Percentiles rank a stretch among this genome's conserved stretches.
Conservation (phyloP, 768 basidiomycete genomes). For the Neoboletus magnificus region DNA sequence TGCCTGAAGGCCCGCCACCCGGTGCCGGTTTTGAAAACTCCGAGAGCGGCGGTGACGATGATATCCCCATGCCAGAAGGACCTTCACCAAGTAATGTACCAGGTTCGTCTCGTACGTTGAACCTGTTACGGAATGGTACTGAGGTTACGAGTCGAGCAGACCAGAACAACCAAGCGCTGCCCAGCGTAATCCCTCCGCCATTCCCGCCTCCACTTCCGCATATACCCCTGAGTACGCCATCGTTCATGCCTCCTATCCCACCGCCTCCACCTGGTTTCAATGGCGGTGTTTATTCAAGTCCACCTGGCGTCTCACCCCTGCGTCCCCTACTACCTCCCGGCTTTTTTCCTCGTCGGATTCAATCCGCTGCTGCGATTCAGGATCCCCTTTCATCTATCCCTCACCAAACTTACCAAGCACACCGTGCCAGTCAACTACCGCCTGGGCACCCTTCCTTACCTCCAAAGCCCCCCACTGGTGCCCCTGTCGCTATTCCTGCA, state of each 20-base stretch:
- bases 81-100: slow-evolving; percentile 49
- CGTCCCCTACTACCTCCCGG: slow-evolving; percentile 53
- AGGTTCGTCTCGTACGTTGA: slow-evolving; percentile 14
- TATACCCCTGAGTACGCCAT: slow-evolving; percentile 16
- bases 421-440: slow-evolving; percentile 44
- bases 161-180: slow-evolving; percentile 1
- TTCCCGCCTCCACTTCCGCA: slow-evolving; percentile 26
- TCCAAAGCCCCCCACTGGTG: slow-evolving; percentile 34
- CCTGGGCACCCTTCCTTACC: slow-evolving; percentile 44
- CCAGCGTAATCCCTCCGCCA: not conserved
- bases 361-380: slow-evolving; percentile 55
- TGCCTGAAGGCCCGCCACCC: slow-evolving; percentile 63
- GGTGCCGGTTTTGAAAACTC: slow-evolving; percentile 36
- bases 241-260: slow-evolving; percentile 18
- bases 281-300: slow-evolving; percentile 4
- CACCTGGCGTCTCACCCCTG: slow-evolving; percentile 24
- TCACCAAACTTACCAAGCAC: slow-evolving; percentile 75
- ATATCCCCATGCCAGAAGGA: slow-evolving; percentile 86
- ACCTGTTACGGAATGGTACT: not conserved
- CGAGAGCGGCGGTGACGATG: slow-evolving; percentile 65
- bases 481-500: slow-evolving; percentile 43
- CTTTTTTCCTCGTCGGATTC: slow-evolving; percentile 57
- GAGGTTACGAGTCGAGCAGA: slow-evolving; percentile 5
- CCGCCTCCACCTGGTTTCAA: slow-evolving; percentile 14
- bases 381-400: slow-evolving; percentile 76